These are phyloP conservation scores for Fomitopsis pinicola DNA, from an alignment of 1,284 basidiomycete species.

Conservation along the genomic window DNA sequence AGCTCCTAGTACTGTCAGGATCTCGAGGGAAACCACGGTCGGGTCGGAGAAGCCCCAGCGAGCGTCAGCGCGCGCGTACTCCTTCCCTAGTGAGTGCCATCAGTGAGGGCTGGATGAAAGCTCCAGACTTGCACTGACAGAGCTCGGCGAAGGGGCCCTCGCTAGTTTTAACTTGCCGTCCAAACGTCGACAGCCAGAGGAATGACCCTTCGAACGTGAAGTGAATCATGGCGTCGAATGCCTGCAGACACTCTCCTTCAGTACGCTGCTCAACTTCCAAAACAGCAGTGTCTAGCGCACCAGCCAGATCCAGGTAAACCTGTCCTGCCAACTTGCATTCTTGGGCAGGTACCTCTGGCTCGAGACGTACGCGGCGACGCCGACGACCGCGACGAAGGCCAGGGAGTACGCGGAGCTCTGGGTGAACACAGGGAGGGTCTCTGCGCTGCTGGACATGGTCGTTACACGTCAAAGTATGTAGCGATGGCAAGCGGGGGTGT, in stretches of 20 bases:
- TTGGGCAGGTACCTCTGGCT: conserved; percentile 56
- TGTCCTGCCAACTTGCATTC: conserved; percentile 57
- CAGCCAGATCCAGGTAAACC: conserved; percentile 69
- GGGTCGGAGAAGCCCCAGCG: conserved; percentile 78
- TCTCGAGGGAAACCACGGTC: conserved; percentile 74
- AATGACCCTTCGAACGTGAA: conserved; percentile 77
- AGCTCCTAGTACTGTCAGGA: conserved; percentile 76
- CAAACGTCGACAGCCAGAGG: conserved; percentile 70
- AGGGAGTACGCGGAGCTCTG: conserved; percentile 63
- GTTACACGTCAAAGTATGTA: background rate
- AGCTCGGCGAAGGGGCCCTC: conserved; percentile 68
- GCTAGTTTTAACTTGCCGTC: conserved; percentile 67
- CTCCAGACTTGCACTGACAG: conserved; percentile 43
- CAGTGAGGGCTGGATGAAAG: background rate
- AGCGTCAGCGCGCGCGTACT: conserved; percentile 74
- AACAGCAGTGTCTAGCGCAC: conserved; percentile 32
- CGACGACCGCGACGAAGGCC: conserved; percentile 49
- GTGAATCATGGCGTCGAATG: conserved; percentile 77
- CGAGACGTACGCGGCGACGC: conserved; percentile 44
- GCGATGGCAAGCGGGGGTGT: background rate
- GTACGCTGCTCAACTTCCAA: background rate
- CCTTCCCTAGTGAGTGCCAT: conserved; percentile 38
- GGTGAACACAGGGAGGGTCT: conserved; percentile 47
- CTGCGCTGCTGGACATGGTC: conserved; percentile 1
- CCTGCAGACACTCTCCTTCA: conserved; percentile 30